A percentile compares a stretch with the other conserved stretches of the same genome.
phyloP scores from a whole-genome alignment of 1,284 basidiomycete genomes.

The Apiotrichum mycotoxinovorans region DNA sequence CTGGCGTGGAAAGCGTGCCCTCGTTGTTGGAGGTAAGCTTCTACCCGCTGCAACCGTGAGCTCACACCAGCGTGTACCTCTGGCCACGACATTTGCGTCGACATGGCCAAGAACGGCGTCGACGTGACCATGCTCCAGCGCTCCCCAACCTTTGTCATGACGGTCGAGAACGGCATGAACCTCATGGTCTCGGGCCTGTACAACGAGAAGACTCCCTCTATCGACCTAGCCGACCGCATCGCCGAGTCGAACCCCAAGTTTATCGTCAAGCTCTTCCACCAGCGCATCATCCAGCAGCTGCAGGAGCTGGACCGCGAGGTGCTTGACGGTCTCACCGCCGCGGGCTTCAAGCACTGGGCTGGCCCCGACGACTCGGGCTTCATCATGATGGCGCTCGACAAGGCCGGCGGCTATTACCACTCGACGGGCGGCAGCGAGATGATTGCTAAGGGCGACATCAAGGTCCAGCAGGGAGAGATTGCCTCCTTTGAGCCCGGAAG shows the following conservation, averaged over 20 bases:
- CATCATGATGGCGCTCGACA: slow-evolving; percentile 39
- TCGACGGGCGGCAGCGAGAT: slow-evolving; percentile 56
- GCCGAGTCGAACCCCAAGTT: slow-evolving; percentile 54
- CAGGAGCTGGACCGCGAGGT: slow-evolving; percentile 59
- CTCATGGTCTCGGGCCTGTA: slow-evolving; percentile 47
- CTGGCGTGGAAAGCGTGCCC: slow-evolving; percentile 59
- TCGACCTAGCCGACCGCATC: slow-evolving; percentile 56
- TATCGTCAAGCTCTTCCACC: slow-evolving; percentile 53
- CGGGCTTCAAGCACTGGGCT: slow-evolving; percentile 60
- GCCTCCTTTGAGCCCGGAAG: slow-evolving; percentile 51
- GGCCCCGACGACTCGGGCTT: slow-evolving; percentile 55
- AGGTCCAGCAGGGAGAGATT: slow-evolving; percentile 64
- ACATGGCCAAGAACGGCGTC: slow-evolving; percentile 54
- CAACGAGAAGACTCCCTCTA: slow-evolving; percentile 27
- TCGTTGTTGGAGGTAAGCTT: slow-evolving; percentile 55
- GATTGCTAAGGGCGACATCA: slow-evolving; percentile 68
- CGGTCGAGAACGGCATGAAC: slow-evolving; percentile 53
- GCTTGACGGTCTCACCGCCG: slow-evolving; percentile 57
- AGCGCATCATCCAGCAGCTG: slow-evolving; percentile 55
- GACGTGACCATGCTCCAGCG: slow-evolving; percentile 64
- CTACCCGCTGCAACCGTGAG: not conserved
- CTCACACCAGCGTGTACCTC: slow-evolving; percentile 55
- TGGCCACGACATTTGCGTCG: slow-evolving; percentile 53
- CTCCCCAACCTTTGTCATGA: slow-evolving; percentile 62
- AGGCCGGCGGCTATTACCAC: slow-evolving; percentile 54